These are phyloP conservation scores for Quercus tomentella DNA, from an alignment of 331 rosid species.

Conservation along the genomic window DNA sequence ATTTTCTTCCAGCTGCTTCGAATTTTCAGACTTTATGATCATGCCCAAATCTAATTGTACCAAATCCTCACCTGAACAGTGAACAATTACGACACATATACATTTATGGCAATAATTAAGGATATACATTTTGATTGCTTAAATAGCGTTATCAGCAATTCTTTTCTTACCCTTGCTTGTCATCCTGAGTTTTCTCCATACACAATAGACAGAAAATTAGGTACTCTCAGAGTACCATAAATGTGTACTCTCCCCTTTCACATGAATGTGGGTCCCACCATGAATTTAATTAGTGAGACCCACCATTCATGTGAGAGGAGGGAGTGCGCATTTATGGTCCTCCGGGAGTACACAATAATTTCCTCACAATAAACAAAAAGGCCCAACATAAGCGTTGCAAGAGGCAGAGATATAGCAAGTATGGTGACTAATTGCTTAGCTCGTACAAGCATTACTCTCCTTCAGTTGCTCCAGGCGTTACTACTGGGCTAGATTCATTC, in stretches of 20 bases:
- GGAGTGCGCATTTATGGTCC: too few species aligned
- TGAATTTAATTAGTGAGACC: too few species aligned
- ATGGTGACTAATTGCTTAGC: neutral
- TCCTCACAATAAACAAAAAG: too few species aligned
- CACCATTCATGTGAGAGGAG: too few species aligned
- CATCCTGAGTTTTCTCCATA: neutral
- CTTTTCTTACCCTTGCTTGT: constrained; percentile 19
- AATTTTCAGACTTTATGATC: neutral
- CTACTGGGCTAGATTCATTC: neutral
- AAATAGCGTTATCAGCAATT: neutral
- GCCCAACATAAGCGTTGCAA: neutral
- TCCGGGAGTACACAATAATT: too few species aligned
- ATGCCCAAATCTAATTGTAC: neutral
- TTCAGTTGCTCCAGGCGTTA: too few species aligned
- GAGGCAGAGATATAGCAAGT: neutral
- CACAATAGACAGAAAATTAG: too few species aligned
- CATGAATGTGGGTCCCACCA: too few species aligned
- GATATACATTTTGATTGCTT: neutral
- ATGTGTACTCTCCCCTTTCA: too few species aligned
- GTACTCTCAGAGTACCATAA: too few species aligned
- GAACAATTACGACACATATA: neutral
- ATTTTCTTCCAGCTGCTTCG: neutral
- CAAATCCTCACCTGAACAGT: neutral
- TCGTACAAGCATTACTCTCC: too few species aligned
- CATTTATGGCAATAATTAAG: too few species aligned